phyloP scores from a whole-genome alignment of 176 grass and related monocot species.

The Echinochloa phyllopogon region DNA sequence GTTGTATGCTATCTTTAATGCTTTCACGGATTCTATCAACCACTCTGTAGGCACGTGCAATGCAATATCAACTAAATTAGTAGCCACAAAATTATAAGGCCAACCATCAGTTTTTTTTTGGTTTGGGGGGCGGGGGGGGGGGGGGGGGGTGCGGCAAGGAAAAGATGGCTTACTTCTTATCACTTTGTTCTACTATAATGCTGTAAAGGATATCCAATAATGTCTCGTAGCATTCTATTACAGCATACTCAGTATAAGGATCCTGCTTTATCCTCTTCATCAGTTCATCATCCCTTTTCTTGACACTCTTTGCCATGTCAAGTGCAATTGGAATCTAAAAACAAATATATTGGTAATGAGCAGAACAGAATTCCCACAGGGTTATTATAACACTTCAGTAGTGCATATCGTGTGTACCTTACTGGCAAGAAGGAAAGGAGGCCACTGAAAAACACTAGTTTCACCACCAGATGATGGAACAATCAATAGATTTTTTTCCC shows the following conservation, averaged over 20 bases:
- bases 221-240: conserved; percentile 84
- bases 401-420: conserved; percentile 57
- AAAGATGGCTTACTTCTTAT: conserved; percentile 64
- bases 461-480: conserved; percentile 69
- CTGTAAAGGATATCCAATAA: conserved; percentile 57
- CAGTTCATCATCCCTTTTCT: conserved; percentile 76
- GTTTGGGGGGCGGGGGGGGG: no score
- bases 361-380: not conserved
- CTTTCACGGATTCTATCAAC: conserved; percentile 37
- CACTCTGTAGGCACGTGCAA: conserved; percentile 51
- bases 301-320: conserved; percentile 87
- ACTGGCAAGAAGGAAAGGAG: conserved; percentile 96
- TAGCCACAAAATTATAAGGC: conserved; percentile 30
- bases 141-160: no score
- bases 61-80: conserved; percentile 27
- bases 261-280: conserved; percentile 68
- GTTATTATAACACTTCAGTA: conserved; percentile 21
- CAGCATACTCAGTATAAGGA: conserved; percentile 68
- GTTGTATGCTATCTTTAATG: conserved; percentile 37
- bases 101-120: not conserved
- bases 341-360: conserved; percentile 37
- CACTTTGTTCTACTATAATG: conserved; percentile 54
- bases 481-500: conserved; percentile 78
- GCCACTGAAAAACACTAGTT: conserved; percentile 78
- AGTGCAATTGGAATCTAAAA: conserved; percentile 95